Conservation (phyloP, 2,329 filamentous ascomycete species). For the Uncinocarpus reesii region DNA sequence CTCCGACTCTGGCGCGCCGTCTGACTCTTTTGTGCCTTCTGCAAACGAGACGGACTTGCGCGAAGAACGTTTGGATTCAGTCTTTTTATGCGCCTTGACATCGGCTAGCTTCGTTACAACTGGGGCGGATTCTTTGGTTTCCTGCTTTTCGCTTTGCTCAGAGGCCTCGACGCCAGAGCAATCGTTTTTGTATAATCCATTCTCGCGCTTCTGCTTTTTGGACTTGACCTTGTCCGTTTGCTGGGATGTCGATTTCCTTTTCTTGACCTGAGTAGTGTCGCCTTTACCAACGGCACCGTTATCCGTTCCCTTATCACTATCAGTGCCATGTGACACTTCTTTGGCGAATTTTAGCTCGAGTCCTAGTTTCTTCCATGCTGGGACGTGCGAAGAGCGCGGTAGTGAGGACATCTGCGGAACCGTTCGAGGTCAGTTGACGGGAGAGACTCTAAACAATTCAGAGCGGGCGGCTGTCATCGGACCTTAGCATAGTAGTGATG, state of each 20-base stretch:
- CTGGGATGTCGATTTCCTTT: slow-evolving; percentile 7
- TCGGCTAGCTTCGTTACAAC: slow-evolving; percentile 15
- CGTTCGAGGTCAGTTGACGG: neutral
- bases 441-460: no score
- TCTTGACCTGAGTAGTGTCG: neutral
- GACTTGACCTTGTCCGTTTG: slow-evolving; percentile 17
- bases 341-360: slow-evolving; percentile 49
- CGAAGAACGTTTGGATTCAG: neutral
- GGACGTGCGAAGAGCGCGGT: slow-evolving; percentile 27
- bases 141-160: neutral
- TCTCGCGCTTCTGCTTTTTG: slow-evolving; percentile 19
- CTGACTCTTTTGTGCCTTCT: slow-evolving; percentile 50
- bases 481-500: no score
- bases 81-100: slow-evolving; percentile 18
- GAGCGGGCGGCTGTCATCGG: no score
- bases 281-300: neutral
- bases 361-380: slow-evolving; percentile 53
- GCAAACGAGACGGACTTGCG: slow-evolving; percentile 56
- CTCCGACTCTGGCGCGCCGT: slow-evolving; percentile 31
- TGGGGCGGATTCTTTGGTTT: neutral
- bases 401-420: slow-evolving; percentile 6
- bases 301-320: neutral
- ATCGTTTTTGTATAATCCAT: neutral
- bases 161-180: neutral
- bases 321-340: slow-evolving; percentile 1